Percentiles rank a stretch among this genome's conserved stretches.
These are phyloP conservation scores for Sclerotiophoma versabilis DNA, from an alignment of 2,329 filamentous ascomycete species.

Conservation along the genomic window DNA sequence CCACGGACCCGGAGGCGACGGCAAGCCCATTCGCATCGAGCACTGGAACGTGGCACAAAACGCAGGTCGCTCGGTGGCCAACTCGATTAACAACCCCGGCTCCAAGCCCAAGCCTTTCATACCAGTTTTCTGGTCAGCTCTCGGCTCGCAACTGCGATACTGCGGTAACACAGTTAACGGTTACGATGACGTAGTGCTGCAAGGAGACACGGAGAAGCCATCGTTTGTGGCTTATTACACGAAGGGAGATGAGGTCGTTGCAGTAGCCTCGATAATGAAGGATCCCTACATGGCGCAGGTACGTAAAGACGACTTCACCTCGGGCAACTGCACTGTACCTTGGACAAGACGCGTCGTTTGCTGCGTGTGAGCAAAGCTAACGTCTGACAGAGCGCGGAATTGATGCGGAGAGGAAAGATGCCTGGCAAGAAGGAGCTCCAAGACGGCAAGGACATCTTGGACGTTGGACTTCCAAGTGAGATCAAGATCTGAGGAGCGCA, in stretches of 20 bases:
- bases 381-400: slow-evolving; percentile 71
- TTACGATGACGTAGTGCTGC: slow-evolving; percentile 84
- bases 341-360: neutral
- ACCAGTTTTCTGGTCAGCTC: slow-evolving; percentile 95
- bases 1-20: slow-evolving; percentile 82
- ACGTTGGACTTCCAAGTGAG: slow-evolving; percentile 54
- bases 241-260: slow-evolving; percentile 84
- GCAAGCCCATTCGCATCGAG: slow-evolving; percentile 81
- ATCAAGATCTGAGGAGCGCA: slow-evolving; percentile 49
- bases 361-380: neutral
- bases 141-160: slow-evolving; percentile 89
- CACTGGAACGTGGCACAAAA: slow-evolving; percentile 99
- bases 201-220: slow-evolving; percentile 72
- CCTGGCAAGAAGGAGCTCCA: slow-evolving; percentile 78
- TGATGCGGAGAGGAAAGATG: slow-evolving; percentile 87
- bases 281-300: slow-evolving; percentile 77
- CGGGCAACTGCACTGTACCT: neutral
- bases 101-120: slow-evolving; percentile 76
- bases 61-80: slow-evolving; percentile 79
- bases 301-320: neutral
- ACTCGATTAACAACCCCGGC: slow-evolving; percentile 73
- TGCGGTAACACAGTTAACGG: slow-evolving; percentile 85
- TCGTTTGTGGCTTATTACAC: slow-evolving; percentile 92
- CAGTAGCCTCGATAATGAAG: slow-evolving; percentile 87
- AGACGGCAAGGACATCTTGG: slow-evolving; percentile 61